phyloP scores from a whole-genome alignment of 441 rosid genomes.

The Jatropha multifida region DNA sequence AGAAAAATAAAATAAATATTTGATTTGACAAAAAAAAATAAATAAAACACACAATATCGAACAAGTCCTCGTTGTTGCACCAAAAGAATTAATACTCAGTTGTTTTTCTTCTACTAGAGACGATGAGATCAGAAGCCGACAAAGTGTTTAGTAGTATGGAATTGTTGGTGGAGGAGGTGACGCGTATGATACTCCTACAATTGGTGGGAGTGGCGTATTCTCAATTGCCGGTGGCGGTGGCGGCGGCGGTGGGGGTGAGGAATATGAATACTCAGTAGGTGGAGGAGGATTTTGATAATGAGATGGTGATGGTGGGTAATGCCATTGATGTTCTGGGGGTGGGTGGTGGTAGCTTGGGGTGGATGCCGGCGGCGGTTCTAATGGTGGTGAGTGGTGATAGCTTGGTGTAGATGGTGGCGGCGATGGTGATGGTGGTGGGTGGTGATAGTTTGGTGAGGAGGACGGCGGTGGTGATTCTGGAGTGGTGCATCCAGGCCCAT shows the following conservation, averaged over 20 bases:
- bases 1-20: not conserved
- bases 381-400: constrained; percentile 26
- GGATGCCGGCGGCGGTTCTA: constrained; percentile 25
- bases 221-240: constrained; percentile 31
- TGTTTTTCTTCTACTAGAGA: not conserved
- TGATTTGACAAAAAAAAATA: not conserved
- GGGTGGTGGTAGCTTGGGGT: constrained; percentile 21
- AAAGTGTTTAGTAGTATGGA: constrained; percentile 45
- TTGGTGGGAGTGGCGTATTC: constrained; percentile 38
- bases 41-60: constrained; percentile 1
- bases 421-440: constrained; percentile 6
- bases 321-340: constrained; percentile 32
- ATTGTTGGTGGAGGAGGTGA: constrained; percentile 71
- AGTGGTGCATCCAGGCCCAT: constrained; percentile 15
- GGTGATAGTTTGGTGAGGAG: not conserved
- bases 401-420: constrained; percentile 17
- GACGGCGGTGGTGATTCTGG: constrained; percentile 24
- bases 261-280: constrained; percentile 16
- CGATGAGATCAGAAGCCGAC: not conserved
- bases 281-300: constrained; percentile 34
- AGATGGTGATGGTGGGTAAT: constrained; percentile 21
- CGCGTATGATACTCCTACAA: constrained; percentile 41
- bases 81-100: constrained; percentile 5
- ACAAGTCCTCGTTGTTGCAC: constrained; percentile 7
- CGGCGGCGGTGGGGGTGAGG: constrained; percentile 33